Conservation (phyloP, 257 asterid genomes). For the Fraxinus anomala region DNA sequence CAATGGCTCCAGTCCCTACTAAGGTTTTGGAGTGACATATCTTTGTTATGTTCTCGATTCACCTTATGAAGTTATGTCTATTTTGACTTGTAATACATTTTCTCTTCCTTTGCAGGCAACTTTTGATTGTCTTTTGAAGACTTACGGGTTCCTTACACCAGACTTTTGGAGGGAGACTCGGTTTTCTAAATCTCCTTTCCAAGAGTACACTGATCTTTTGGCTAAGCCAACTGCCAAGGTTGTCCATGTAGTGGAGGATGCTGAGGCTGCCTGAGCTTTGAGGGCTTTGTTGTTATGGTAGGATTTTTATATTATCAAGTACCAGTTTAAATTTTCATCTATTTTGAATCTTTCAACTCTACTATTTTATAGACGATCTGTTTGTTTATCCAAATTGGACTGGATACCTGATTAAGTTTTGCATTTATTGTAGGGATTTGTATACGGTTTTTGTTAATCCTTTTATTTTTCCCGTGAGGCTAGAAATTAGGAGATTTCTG, state of each 20-base stretch:
- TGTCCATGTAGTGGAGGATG: slow-evolving; percentile 38
- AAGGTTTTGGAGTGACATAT: not conserved
- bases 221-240: slow-evolving; percentile 59
- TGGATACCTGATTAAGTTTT: slow-evolving; percentile 12
- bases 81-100: not conserved
- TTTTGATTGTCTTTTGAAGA: slow-evolving; percentile 64
- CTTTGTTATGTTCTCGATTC: not conserved
- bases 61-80: not conserved
- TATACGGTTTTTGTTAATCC: not conserved
- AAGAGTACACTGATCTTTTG: slow-evolving; percentile 67
- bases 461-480: no score
- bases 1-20: not conserved
- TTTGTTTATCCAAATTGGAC: slow-evolving; percentile 21
- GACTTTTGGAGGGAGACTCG: slow-evolving; percentile 78
- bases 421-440: not conserved
- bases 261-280: slow-evolving; percentile 39
- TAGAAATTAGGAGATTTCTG: no score
- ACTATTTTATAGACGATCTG: slow-evolving; percentile 8
- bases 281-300: slow-evolving; percentile 5
- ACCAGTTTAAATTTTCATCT: slow-evolving; percentile 35
- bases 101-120: slow-evolving; percentile 49
- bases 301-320: slow-evolving; percentile 24
- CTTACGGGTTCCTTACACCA: slow-evolving; percentile 66
- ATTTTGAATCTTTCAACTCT: slow-evolving; percentile 10
- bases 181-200: slow-evolving; percentile 62